Evolutionary conservation across 768 basidiomycete species (phyloP).

Genomic region (Peribolospora baueri): DNA sequence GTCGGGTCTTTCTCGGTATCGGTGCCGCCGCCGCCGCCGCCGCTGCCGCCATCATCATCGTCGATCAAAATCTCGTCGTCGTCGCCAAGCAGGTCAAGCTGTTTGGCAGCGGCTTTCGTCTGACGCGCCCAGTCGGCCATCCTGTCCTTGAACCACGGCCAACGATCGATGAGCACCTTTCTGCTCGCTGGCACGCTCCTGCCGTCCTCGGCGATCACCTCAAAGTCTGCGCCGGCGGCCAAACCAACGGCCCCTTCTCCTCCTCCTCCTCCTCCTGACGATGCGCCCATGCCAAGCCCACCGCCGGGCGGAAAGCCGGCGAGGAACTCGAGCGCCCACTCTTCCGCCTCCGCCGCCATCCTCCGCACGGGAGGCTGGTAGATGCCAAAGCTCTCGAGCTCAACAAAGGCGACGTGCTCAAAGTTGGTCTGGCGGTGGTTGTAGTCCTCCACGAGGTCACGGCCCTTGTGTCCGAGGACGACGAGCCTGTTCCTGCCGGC

Average conservation of each 20-base stretch:
- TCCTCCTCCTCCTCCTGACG: constrained; percentile 20
- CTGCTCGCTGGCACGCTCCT: constrained; percentile 58
- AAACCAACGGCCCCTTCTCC: constrained; percentile 25
- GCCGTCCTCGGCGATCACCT: constrained; percentile 76
- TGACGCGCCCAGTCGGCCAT: constrained; percentile 2
- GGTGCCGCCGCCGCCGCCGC: constrained; percentile 13
- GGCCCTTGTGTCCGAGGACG: constrained; percentile 60
- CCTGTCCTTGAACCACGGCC: constrained; percentile 59
- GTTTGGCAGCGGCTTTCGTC: neutral
- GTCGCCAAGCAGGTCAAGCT: neutral
- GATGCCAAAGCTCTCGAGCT: constrained; percentile 46
- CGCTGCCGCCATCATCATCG: neutral
- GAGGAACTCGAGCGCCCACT: constrained; percentile 57
- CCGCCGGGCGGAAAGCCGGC: neutral
- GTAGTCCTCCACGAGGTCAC: constrained; percentile 76
- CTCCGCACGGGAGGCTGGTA: constrained; percentile 51
- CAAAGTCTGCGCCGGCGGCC: constrained; percentile 39
- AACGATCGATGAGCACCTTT: constrained; percentile 62
- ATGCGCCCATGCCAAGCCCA: too few species aligned
- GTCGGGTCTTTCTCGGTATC: constrained; percentile 27
- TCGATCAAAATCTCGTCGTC: neutral
- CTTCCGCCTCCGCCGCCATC: constrained; percentile 48
- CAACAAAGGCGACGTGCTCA: constrained; percentile 5
- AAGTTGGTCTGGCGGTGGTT: constrained; percentile 71
- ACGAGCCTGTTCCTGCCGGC: constrained; percentile 52